phyloP scores from a whole-genome alignment of 1,284 basidiomycete genomes.

The Malassezia cuniculi region DNA sequence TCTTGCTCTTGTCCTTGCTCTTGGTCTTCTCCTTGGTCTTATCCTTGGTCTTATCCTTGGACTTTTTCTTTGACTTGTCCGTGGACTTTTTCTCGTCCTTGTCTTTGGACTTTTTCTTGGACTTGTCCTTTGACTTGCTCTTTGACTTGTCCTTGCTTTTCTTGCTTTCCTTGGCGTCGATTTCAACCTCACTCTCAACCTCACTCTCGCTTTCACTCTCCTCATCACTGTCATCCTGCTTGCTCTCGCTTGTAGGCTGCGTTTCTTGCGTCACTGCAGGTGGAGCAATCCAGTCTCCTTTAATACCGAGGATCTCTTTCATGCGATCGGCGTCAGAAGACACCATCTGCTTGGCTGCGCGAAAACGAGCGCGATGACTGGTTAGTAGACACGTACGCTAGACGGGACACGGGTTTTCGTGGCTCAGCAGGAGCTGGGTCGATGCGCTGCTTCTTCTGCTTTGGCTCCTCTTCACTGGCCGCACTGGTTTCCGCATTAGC shows the following conservation, averaged over 20 bases:
- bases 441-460: slow-evolving; percentile 19
- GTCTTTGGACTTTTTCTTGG: slow-evolving; percentile 4
- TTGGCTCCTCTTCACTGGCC: slow-evolving; percentile 15
- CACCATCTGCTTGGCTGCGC: slow-evolving; percentile 38
- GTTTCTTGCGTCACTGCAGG: no score
- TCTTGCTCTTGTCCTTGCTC: slow-evolving; percentile 11
- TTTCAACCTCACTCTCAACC: background rate
- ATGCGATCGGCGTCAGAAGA: slow-evolving; percentile 25
- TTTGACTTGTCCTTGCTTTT: slow-evolving; percentile 1
- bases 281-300: background rate
- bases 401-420: slow-evolving; percentile 2
- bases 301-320: slow-evolving; percentile 41
- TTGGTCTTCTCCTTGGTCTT: slow-evolving; percentile 12
- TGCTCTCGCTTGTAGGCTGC: no score
- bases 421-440: slow-evolving; percentile 2
- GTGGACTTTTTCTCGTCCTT: slow-evolving; percentile 5
- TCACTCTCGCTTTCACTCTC: background rate
- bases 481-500: slow-evolving; percentile 22
- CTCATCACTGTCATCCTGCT: no score
- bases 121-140: slow-evolving; percentile 4
- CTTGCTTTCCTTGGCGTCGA: slow-evolving; percentile 1
- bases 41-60: slow-evolving; percentile 3
- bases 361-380: slow-evolving; percentile 35
- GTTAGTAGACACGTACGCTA: slow-evolving; percentile 10
- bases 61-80: slow-evolving; percentile 7